A percentile compares a stretch with the other conserved stretches of the same genome.
Evolutionary conservation across 805 yeast species (phyloP).

Genomic region (Suhomyces pyralidae): DNA sequence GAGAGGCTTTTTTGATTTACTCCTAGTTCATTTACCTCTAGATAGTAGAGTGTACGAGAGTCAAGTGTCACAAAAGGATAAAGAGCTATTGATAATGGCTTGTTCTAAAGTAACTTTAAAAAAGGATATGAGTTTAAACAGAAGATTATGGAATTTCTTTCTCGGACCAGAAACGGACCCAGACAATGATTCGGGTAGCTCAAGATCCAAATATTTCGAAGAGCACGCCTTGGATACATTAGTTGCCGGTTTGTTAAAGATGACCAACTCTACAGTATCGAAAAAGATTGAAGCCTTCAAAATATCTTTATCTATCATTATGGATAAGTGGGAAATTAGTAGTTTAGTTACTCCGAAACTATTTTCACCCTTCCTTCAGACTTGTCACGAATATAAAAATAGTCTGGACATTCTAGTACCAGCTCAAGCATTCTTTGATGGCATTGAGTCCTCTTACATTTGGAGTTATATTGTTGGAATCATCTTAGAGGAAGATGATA

Average conservation of each 20-base stretch:
- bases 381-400: constrained; percentile 34
- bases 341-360: constrained; percentile 65
- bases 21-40: constrained; percentile 65
- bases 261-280: constrained; percentile 33
- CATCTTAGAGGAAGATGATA: constrained; percentile 25
- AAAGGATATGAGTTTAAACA: constrained; percentile 89
- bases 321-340: constrained; percentile 96
- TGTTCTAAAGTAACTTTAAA: constrained; percentile 69
- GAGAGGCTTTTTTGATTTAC: constrained; percentile 82
- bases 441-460: constrained; percentile 75
- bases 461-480: constrained; percentile 60
- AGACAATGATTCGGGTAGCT: constrained; percentile 7
- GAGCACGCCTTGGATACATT: constrained; percentile 52
- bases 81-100: constrained; percentile 54
- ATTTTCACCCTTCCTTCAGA: constrained; percentile 60
- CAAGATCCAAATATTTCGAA: constrained; percentile 56
- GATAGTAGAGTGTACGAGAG: constrained; percentile 54
- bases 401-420: constrained; percentile 50
- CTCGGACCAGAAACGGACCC: constrained; percentile 64
- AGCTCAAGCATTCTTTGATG: constrained; percentile 75
- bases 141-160: constrained; percentile 92
- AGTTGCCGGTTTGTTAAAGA: constrained; percentile 49
- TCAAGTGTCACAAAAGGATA: constrained; percentile 51
- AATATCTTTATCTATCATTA: constrained; percentile 61
- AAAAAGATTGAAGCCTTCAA: constrained; percentile 51